Evolutionary conservation across 805 yeast species (phyloP).

Genomic region (Candida vartiovaarae): DNA sequence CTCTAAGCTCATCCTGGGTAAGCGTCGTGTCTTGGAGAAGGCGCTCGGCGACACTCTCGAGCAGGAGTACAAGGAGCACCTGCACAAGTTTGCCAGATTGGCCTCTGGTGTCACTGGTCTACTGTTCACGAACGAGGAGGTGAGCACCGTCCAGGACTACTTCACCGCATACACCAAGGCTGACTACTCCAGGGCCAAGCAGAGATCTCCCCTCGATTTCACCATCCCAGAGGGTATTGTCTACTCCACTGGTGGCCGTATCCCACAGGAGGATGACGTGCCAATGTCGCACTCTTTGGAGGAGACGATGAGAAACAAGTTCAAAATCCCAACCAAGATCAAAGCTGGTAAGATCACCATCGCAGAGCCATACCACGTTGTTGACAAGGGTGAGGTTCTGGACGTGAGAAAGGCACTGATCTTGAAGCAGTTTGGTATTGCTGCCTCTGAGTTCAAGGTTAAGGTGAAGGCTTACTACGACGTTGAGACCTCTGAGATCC

Average conservation of each 20-base stretch:
- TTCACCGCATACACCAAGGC: conserved; percentile 69
- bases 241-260: conserved; percentile 92
- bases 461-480: conserved; percentile 72
- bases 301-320: conserved; percentile 81
- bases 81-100: conserved; percentile 57
- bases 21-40: conserved; percentile 86
- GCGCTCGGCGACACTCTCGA: conserved; percentile 85
- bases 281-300: conserved; percentile 96
- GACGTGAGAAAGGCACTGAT: conserved; percentile 90
- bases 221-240: conserved; percentile 85
- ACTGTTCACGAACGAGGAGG: conserved; percentile 81
- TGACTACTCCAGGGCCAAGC: conserved; percentile 88
- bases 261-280: conserved; percentile 85
- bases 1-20: conserved; percentile 82
- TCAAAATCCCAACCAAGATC: conserved; percentile 86
- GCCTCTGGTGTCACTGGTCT: conserved; percentile 81
- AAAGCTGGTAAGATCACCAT: conserved; percentile 82
- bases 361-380: conserved; percentile 71
- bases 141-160: conserved; percentile 84
- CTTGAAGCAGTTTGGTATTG: conserved; percentile 92
- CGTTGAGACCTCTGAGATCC: conserved; percentile 39
- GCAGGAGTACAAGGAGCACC: conserved; percentile 84
- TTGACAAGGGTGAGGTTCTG: conserved; percentile 69
- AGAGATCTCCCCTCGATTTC: conserved; percentile 76
- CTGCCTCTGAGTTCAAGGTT: conserved; percentile 86